Base-by-base conservation (phyloP, 2,329 filamentous ascomycete genomes). In the Fusarium temperatum region DNA sequence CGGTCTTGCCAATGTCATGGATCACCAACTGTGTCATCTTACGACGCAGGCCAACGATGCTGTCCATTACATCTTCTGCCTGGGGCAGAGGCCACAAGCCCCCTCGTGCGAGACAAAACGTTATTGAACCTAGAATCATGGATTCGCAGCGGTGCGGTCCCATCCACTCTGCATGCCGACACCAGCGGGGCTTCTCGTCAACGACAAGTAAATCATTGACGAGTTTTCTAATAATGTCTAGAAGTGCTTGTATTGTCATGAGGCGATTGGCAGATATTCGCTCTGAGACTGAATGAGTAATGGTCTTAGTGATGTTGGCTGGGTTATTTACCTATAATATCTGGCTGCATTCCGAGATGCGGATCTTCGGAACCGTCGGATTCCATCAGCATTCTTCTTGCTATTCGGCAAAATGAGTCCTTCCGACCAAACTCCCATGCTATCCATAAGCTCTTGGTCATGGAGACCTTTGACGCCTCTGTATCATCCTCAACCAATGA, bases 141-240 rank as follows among this genome's bases (percentile, higher is more conserved):
- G 80, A 82, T 42, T 83, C 81, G 65, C 81, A 83, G 14, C 78
- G 73, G 55, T 82, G 81, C 38, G 53, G 80, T 1, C 80, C 81
- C 79, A 81, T 81, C 73, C 77, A 82, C 8, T 75, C 73, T 3
- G 81, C 80, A 60, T 82, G 78, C 2, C 72, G 74, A 38, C 81
- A 82, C 80, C 80, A 82, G 15, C 81, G 75, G 6, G 78, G 77
- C 26, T 73, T 74, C 55, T 81, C 80, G 47, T 81, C 79, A 10
- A 56, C 53, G 3, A 56, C 38, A 3, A 56, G 38, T 11, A 56
- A 10, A 30, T 35, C 22, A 18, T 56, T 39, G 17, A 56, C 2
- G 20, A 56, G 36, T 3, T 32, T 42, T n/a, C 28, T 7, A 4
- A 35, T 41, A 4, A 56, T n/a, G 5, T 28, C 22, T 6, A 56